Evolutionary conservation across 2,329 filamentous ascomycete genomes (phyloP), one percentile per base, ranked within the genome.

Genomic region (Penicillium sp.): DNA sequence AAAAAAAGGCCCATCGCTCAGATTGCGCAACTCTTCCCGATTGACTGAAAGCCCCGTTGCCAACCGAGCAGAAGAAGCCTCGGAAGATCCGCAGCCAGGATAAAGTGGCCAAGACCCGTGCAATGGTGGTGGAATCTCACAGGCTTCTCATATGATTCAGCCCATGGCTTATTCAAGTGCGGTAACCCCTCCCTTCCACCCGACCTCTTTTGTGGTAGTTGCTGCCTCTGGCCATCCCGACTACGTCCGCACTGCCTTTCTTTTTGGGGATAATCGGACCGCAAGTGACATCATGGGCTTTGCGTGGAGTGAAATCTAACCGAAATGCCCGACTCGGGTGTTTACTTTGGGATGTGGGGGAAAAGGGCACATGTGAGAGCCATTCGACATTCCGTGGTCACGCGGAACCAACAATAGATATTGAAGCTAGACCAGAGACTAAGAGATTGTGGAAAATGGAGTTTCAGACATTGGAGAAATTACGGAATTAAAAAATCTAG

Each of bases 81-180:
- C 66, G 64, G 67, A 64, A 63, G 65, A 68, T 69, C 66, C 60
- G 58, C 65, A 56, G 54, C 61, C 53, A 67, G 64, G 63, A 54
- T 63, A 56, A 56, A 52, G n/a, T 44, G 57, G 57, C 61, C 58
- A 60, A 62, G 57, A 54, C 54, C 51, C 47, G 55, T 58, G 59
- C 45, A 48, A 53, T 41, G 36, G 24, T 28, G 33, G 18, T 53
- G 47, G 39, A 23, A 45, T 59, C 53, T 60, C 53, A 62, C 55
- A 57, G 55, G 59, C 53, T 45, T 33, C 26, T 28, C 23, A 23
- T 15, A 33, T 34, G 33, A 47, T 42, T 29, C 28, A 52, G 44
- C 43, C 28, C 3, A 34, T 42, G 39, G 41, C 28, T 18, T 51
- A 42, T 48, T 51, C 43, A 33, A 54, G 47, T 51, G 50, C 42